A percentile compares a stretch with the other conserved stretches of the same genome.
phyloP scores from a whole-genome alignment of 805 yeast genomes.

The Tetrapisispora arboricola region DNA sequence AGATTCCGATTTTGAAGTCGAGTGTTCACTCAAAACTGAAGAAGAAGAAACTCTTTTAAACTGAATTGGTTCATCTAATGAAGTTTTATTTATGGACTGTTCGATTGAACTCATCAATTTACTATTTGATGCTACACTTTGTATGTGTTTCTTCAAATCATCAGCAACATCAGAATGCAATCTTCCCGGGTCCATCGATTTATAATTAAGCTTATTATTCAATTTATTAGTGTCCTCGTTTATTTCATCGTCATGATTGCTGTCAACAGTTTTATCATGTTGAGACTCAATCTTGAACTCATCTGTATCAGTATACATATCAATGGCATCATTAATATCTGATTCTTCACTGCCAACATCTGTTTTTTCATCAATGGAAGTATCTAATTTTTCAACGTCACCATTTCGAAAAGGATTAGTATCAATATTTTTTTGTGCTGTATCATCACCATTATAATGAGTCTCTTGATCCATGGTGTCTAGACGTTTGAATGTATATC shows the following conservation, averaged over 20 bases:
- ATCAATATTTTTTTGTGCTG: background rate
- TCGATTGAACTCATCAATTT: conserved; percentile 1
- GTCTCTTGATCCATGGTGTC: background rate
- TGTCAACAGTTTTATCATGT: background rate
- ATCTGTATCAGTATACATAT: background rate
- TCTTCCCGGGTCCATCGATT: conserved; percentile 40
- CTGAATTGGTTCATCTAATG: conserved; percentile 33
- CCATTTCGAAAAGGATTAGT: conserved; percentile 3
- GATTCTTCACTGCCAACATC: background rate
- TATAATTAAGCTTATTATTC: conserved; percentile 11
- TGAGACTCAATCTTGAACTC: background rate
- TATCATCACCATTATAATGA: background rate
- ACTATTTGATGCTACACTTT: background rate
- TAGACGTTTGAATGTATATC: too few relatives aligned
- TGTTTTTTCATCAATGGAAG: background rate
- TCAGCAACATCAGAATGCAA: conserved; percentile 29
- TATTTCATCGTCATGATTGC: conserved; percentile 9
- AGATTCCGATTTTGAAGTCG: conserved; percentile 4
- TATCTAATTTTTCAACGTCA: background rate
- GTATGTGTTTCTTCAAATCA: conserved; percentile 7
- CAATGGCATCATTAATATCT: conserved; percentile 2
- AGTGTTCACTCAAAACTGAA: conserved; percentile 18
- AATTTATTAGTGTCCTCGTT: conserved; percentile 1
- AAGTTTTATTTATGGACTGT: conserved; percentile 4
- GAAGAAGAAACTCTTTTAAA: conserved; percentile 35